Evolutionary conservation across 1,284 basidiomycete species (phyloP).

Genomic region (Puccinia polysora): DNA sequence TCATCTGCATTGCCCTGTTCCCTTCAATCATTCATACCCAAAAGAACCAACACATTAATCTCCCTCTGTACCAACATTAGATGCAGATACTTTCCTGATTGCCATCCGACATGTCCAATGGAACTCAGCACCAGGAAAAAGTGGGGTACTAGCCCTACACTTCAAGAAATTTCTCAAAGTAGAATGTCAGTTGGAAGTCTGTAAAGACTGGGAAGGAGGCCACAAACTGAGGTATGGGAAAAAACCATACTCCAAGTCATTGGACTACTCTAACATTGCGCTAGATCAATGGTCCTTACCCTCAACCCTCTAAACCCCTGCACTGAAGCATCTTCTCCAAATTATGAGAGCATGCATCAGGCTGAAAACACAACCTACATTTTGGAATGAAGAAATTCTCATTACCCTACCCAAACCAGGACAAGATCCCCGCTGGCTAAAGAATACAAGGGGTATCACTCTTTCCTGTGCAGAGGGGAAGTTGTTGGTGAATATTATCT

Average conservation of each 20-base stretch:
- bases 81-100: neutral
- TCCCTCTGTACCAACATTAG: neutral
- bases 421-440: neutral
- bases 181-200: neutral
- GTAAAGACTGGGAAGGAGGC: neutral
- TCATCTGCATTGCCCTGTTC: neutral
- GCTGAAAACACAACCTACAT: conserved; percentile 1
- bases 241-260: neutral
- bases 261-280: neutral
- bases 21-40: too few species aligned
- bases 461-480: conserved; percentile 17
- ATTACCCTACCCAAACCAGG: conserved; percentile 11
- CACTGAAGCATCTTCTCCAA: neutral
- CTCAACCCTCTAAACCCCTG: neutral
- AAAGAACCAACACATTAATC: neutral
- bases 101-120: neutral
- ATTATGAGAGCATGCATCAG: neutral
- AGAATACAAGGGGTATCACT: conserved; percentile 16
- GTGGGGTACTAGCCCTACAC: neutral
- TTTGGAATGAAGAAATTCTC: conserved; percentile 7
- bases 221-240: neutral
- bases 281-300: neutral
- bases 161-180: neutral
- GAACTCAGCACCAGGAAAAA: neutral
- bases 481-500: neutral